A percentile compares a stretch with the other conserved stretches of the same genome.
Conservation (phyloP, 306 rosid genomes). For the Pueraria montana region DNA sequence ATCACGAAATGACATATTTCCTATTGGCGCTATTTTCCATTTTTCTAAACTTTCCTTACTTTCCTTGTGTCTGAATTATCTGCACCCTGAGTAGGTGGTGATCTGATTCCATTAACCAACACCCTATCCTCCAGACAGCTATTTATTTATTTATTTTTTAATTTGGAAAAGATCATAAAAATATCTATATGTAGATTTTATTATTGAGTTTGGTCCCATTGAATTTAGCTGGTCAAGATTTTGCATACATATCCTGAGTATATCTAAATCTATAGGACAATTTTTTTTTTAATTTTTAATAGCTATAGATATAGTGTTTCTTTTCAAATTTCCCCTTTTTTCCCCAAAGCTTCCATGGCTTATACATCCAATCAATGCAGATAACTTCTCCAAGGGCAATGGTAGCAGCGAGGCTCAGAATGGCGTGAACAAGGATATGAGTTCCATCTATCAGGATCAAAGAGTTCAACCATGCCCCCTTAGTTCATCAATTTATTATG, state of each 20-base stretch:
- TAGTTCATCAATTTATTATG: constrained; percentile 88
- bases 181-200: background rate
- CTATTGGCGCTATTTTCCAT: background rate
- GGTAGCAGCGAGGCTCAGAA: constrained; percentile 53
- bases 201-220: background rate
- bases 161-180: background rate
- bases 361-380: constrained; percentile 50
- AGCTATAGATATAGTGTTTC: background rate
- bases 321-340: background rate
- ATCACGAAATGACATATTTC: background rate
- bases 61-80: background rate
- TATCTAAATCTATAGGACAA: background rate
- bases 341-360: background rate
- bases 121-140: too few species aligned
- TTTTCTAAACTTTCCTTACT: background rate
- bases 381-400: constrained; percentile 43
- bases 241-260: background rate
- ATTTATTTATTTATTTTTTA: constrained; percentile 7
- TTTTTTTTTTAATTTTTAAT: background rate
- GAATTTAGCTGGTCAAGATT: background rate
- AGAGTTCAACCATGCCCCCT: constrained; percentile 80
- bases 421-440: constrained; percentile 51
- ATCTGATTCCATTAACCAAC: background rate
- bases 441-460: constrained; percentile 70
- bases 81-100: background rate